phyloP scores from a whole-genome alignment of 257 asterid genomes.

The Solanum neorickii region DNA sequence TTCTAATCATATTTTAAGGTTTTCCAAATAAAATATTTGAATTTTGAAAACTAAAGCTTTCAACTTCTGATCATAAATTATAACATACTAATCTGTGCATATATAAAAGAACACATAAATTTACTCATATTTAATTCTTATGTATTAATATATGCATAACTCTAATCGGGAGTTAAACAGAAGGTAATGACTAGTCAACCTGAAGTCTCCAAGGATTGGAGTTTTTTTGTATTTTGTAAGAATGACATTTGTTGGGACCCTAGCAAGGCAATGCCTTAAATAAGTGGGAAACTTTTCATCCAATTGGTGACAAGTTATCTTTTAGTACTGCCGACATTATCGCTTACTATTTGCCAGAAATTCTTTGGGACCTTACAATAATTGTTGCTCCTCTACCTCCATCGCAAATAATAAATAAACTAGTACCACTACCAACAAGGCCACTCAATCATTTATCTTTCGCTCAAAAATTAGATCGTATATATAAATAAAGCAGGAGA shows the following conservation, averaged over 20 bases:
- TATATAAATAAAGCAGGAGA: neutral
- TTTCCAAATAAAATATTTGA: too few species aligned
- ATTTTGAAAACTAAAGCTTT: neutral
- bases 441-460: too few species aligned
- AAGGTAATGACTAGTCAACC: neutral
- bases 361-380: neutral
- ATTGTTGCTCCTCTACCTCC: neutral
- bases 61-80: too few species aligned
- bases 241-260: neutral
- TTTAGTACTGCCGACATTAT: neutral
- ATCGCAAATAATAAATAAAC: neutral
- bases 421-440: neutral
- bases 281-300: neutral
- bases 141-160: too few species aligned
- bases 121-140: too few species aligned
- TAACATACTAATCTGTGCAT: too few species aligned
- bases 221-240: neutral
- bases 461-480: neutral
- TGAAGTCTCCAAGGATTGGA: neutral
- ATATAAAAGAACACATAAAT: too few species aligned
- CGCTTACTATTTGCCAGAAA: neutral
- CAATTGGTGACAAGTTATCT: neutral
- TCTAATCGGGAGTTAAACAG: neutral
- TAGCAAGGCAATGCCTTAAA: neutral
- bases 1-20: neutral